Base-by-base conservation (phyloP, 73 alveolate genomes). In the Paramecium pentaurelia region DNA sequence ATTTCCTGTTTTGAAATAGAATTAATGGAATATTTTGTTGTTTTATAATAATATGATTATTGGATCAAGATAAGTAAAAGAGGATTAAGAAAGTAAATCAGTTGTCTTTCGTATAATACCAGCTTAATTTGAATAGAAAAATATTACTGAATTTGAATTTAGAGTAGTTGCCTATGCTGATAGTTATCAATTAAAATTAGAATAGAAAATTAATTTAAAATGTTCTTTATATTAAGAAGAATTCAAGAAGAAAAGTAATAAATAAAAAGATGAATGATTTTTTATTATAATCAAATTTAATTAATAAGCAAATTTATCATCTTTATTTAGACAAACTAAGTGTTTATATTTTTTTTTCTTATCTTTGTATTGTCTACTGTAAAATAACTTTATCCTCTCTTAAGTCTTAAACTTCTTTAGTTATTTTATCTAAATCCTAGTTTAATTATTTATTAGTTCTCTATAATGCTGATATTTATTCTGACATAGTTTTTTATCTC, bases 1-100 rank as follows among this genome's bases (percentile, higher is more conserved):
- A n/a, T 80, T 45, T 47, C 91, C 91, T 10, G 71, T 49, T 10
- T 49, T 80, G 30, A 80, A 80, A 75, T 64, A 64, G 47, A 64
- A 64, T 64, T 28, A 64, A 64, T 25, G 84, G 45, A 64, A 64
- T 64, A n/a, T 20, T 6, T 28, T 64, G 22, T 20, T 64, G 42
- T 64, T 64, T 64, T 25, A 64, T 20, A 34, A 34, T 32, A 25
- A 64, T 64, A 8, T 34, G 27, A 64, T 64, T 64, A 25, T 64
- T 64, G 84, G 84, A 64, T 64, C 51, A 12, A 28, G 45, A 64
- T 64, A 64, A 20, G 7, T 64, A 8, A 64, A 32, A 32, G 84
- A 64, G 3, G 51, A 64, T 64, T 32, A 12, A 32, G 47, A 64
- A 32, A 32, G 10, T 2, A 12, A 64, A 32, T 1, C 20, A 28